Conservation (phyloP, 495 filamentous ascomycete species). For the Staphylotrichum longicolle region DNA sequence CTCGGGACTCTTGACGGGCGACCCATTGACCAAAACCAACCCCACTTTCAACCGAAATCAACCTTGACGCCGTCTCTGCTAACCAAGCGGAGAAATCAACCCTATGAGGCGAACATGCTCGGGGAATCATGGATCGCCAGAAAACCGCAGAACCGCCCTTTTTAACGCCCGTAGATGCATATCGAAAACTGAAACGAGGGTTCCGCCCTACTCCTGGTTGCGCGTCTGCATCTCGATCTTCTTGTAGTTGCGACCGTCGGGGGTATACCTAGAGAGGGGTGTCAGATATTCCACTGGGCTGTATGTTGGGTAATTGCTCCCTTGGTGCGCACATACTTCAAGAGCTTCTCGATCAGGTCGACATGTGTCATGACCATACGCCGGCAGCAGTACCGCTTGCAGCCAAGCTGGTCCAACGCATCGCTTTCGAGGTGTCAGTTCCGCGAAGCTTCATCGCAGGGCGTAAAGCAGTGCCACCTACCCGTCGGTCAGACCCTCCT, state of each 20-base stretch:
- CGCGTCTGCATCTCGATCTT: slow-evolving; percentile 39
- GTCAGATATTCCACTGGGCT: slow-evolving; percentile 6
- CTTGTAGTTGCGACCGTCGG: slow-evolving; percentile 53
- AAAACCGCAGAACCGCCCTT: slow-evolving; percentile 3
- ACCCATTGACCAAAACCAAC: too few species aligned
- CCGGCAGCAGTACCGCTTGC: slow-evolving; percentile 95
- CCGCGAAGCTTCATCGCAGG: background rate
- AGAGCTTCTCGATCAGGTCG: slow-evolving; percentile 95
- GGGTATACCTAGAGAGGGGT: slow-evolving; percentile 43
- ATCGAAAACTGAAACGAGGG: background rate
- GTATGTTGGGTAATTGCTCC: background rate
- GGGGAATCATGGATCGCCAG: background rate
- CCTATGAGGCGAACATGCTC: background rate
- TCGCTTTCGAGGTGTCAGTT: slow-evolving; percentile 43
- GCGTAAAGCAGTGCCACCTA: slow-evolving; percentile 39
- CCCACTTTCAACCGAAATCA: slow-evolving; percentile 4
- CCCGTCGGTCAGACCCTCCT: slow-evolving; percentile 74
- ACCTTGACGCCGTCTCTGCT: slow-evolving; percentile 18
- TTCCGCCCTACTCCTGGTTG: slow-evolving; percentile 8
- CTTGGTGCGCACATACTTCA: slow-evolving; percentile 63
- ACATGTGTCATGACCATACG: slow-evolving; percentile 99
- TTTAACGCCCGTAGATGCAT: slow-evolving; percentile 19
- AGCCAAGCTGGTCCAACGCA: slow-evolving; percentile 89
- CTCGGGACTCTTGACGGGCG: too few species aligned
- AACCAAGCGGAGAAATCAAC: background rate